Evolutionary conservation across 495 filamentous ascomycete genomes (phyloP).

Genomic region (Coniosporium apollinis): DNA sequence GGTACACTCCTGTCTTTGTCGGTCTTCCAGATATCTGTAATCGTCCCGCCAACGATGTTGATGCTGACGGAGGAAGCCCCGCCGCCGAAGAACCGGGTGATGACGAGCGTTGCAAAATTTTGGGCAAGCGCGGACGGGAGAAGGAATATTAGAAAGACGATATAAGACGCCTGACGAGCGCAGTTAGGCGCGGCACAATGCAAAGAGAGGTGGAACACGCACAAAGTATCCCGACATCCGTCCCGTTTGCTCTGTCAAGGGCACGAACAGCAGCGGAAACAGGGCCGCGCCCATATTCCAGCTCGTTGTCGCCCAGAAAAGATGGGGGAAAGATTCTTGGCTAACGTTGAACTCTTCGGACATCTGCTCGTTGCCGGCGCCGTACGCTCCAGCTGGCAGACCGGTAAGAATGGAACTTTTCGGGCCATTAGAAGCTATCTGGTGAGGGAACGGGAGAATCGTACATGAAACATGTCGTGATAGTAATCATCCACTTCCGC

Average conservation of each 20-base stretch:
- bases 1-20: conserved; percentile 27
- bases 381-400: conserved; percentile 4
- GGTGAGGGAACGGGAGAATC: no score
- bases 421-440: no score
- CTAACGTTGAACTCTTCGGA: conserved; percentile 19
- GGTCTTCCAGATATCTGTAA: conserved; percentile 32
- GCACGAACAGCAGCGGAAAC: conserved; percentile 30
- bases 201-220: no score
- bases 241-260: conserved; percentile 36
- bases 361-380: conserved; percentile 1
- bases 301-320: conserved; percentile 33
- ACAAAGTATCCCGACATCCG: conserved; percentile 28
- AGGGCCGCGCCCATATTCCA: conserved; percentile 34
- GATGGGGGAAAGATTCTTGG: conserved; percentile 32
- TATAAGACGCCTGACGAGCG: no score
- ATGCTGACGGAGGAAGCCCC: conserved; percentile 28
- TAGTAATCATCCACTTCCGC: conserved; percentile 2
- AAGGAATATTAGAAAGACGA: conserved; percentile 26
- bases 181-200: no score
- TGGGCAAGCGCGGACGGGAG: conserved; percentile 28
- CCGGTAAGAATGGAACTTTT: conserved; percentile 2
- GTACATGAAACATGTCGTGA: conserved; percentile 4
- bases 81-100: conserved; percentile 32
- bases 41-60: conserved; percentile 29
- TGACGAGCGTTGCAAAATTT: not conserved